phyloP scores from a whole-genome alignment of 768 basidiomycete species.

The Sistotremastrum niveocremeum region DNA sequence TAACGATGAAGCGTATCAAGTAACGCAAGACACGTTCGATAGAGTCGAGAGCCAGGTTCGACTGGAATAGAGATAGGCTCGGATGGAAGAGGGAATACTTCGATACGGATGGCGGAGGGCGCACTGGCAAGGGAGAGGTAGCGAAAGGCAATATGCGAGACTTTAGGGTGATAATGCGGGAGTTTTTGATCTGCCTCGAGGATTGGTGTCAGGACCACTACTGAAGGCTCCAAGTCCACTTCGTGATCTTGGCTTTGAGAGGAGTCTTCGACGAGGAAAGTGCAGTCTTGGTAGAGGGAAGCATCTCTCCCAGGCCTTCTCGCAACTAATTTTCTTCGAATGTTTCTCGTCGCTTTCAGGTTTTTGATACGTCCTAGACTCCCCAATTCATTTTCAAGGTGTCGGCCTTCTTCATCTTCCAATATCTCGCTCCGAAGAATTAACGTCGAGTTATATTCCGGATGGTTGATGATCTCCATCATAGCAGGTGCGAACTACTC shows the following conservation, averaged over 20 bases:
- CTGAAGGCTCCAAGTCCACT: constrained; percentile 1
- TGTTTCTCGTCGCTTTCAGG: constrained; percentile 30
- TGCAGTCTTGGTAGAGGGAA: constrained; percentile 63
- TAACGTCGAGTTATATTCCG: constrained; percentile 85
- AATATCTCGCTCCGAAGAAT: constrained; percentile 75
- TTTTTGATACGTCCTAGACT: constrained; percentile 26
- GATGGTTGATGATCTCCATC: constrained; percentile 68
- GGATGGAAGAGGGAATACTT: constrained; percentile 35
- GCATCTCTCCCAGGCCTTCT: constrained; percentile 66
- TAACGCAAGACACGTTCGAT: constrained; percentile 68
- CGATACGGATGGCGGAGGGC: constrained; percentile 34
- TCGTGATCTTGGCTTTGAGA: too few relatives aligned
- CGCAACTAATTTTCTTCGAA: constrained; percentile 62
- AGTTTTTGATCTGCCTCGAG: constrained; percentile 28
- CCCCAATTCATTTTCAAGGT: constrained; percentile 9
- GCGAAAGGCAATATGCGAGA: constrained; percentile 70
- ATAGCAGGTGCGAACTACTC: constrained; percentile 60
- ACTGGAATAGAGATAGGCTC: constrained; percentile 27
- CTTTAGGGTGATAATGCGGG: constrained; percentile 86
- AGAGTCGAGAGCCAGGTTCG: constrained; percentile 50
- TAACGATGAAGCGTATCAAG: constrained; percentile 79
- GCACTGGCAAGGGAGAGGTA: constrained; percentile 29
- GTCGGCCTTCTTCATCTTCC: constrained; percentile 2
- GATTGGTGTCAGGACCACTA: constrained; percentile 22
- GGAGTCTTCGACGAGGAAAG: constrained; percentile 34